Evolutionary conservation across 2,329 filamentous ascomycete genomes (phyloP).

Genomic region (Trichoderma sp.): DNA sequence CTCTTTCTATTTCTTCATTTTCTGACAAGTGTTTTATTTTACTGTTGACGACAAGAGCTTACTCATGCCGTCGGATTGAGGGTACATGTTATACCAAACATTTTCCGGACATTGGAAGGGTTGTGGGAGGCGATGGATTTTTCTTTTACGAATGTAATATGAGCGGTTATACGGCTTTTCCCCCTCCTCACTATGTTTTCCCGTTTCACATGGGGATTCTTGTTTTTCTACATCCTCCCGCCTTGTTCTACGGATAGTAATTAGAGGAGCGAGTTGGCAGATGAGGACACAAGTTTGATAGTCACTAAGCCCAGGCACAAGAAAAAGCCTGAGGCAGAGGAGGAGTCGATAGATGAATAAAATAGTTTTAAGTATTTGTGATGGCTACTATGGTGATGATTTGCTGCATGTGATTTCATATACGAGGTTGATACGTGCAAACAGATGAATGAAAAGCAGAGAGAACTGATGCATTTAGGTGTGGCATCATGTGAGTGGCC

Average conservation of each 20-base stretch:
- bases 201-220: neutral
- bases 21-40: slow-evolving; percentile 6
- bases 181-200: neutral
- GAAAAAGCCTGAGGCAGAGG: neutral
- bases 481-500: neutral
- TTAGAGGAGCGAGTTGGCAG: neutral
- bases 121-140: neutral
- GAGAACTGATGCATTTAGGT: neutral
- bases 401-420: neutral
- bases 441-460: neutral
- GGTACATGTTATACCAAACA: slow-evolving; percentile 10
- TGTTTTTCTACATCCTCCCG: neutral
- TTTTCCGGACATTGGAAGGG: neutral
- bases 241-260: slow-evolving; percentile 6
- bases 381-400: neutral
- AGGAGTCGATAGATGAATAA: slow-evolving; percentile 4
- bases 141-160: slow-evolving; percentile 16
- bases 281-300: slow-evolving; percentile 4
- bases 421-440: neutral
- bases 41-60: neutral
- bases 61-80: neutral
- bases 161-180: slow-evolving; percentile 12
- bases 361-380: neutral
- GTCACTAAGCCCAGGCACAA: neutral
- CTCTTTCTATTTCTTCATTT: neutral